Base-by-base conservation (phyloP, 768 basidiomycete genomes). In the Lentinula boryana region DNA sequence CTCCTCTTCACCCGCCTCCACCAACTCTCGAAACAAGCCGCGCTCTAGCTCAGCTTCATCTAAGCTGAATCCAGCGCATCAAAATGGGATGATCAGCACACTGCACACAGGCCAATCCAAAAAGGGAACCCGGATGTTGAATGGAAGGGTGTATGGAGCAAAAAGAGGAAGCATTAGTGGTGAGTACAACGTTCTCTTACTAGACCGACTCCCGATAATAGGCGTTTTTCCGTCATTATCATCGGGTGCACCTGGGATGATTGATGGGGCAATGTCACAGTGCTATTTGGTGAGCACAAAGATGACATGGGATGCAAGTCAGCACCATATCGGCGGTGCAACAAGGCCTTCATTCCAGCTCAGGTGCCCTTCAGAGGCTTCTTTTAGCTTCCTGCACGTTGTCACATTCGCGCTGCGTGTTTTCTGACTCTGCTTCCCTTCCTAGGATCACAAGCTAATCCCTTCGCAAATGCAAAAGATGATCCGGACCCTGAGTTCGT, bases 101-200 rank as follows among this genome's bases (percentile, higher is more conserved):
- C n/a, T 64, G 9, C 63, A 64, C 40, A 56, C 50, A 65, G 10
- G 59, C 67, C 13, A 61, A 56, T 46, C 61, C 31, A 53, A 70
- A 63, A 78, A 76, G 64, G 80, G 81, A 58, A 77, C 81, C 3
- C 81, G 79, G 59, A 87, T 95, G 88, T 79, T 95, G 62, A 95
- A 95, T 67, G 93, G 93, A 0, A 80, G 93, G 27, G 83, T 94
- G 0, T 95, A 95, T 65, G 93, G 93, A 53, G 78, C 69, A 5
- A 41, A 23, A 72, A 73, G 61, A 61, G 59, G 51, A 40, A 51
- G 61, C 41, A 56, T 60, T 3, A 57, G 62, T 50, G 64, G 76
- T 69, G 44, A 56, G 68, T 66, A 12, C 44, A n/a, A 36, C 32
- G 16, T 15, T 32, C 27, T 51, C 52, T 23, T 49, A 7, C 33